These are phyloP conservation scores for Eutypa lata DNA, from an alignment of 2,329 filamentous ascomycete genomes.

Conservation along the genomic window DNA sequence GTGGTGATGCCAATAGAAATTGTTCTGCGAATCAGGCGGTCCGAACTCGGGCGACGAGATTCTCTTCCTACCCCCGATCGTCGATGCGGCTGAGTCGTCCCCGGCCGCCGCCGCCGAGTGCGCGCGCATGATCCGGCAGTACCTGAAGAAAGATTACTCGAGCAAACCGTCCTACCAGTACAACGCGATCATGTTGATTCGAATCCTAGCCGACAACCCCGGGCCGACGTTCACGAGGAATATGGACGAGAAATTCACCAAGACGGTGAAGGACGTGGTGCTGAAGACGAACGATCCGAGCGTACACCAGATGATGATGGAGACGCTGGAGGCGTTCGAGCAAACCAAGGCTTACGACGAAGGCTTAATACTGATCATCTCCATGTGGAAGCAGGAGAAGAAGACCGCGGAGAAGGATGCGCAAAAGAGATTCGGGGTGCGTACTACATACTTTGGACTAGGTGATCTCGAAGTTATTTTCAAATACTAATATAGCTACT, in stretches of 20 bases:
- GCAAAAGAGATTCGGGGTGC: constrained; percentile 48
- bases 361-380: constrained; percentile 65
- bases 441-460: constrained; percentile 20
- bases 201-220: constrained; percentile 90
- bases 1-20: constrained; percentile 49
- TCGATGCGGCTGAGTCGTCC: constrained; percentile 91
- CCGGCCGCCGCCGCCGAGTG: constrained; percentile 80
- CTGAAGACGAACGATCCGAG: constrained; percentile 69
- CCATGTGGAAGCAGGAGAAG: constrained; percentile 92
- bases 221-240: constrained; percentile 88
- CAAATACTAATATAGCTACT: not conserved
- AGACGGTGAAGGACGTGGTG: constrained; percentile 71
- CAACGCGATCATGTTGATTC: constrained; percentile 92
- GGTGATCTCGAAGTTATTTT: not conserved
- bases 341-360: constrained; percentile 70
- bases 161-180: constrained; percentile 73
- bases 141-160: constrained; percentile 70
- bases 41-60: constrained; percentile 77
- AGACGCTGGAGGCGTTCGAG: constrained; percentile 80
- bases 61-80: constrained; percentile 86
- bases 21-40: constrained; percentile 75
- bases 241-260: constrained; percentile 79
- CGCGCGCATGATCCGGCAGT: constrained; percentile 77
- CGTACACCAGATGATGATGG: constrained; percentile 81
- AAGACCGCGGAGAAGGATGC: constrained; percentile 66